Evolutionary conservation across 768 basidiomycete species (phyloP), one percentile per base, ranked within the genome.

Genomic region (Artomyces pyxidatus): DNA sequence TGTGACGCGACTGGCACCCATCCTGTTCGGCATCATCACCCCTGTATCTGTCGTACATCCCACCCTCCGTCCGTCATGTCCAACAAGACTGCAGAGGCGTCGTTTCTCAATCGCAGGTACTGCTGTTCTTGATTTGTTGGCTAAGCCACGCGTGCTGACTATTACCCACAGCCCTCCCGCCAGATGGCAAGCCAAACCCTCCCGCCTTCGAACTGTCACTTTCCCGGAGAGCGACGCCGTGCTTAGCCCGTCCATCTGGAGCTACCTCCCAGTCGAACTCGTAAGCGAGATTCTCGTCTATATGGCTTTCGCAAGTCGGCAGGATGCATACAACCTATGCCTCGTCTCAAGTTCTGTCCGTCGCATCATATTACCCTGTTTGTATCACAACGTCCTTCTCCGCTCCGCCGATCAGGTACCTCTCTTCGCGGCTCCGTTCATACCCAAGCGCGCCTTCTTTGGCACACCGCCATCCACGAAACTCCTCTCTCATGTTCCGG

Each of bases 281-380:
- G 56, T 55, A 32, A 35, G 35, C 22, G 49, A 54, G 17, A 49
- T 55, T 29, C 53, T 54, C 22, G 21, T 43, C 3, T 51, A 55
- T 8, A 37, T 43, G n/a, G 56, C 56, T 19, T 55, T 46, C 46
- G 53, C 50, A 4, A 49, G 51, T 11, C 50, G 49, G 30, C 39
- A 23, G 2, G 56, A 57, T 14, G 53, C 56, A 14, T 38, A 42
- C 41, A 45, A 45, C 4, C 44, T 57, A 14, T 55, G 53, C 47
- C 54, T 57, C 44, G 56, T 57, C n/a, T 57, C 56, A 21, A 54
- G 51, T 38, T 48, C 56, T 9, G 56, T 55, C 8, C 56, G 54
- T 38, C 56, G 56, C 6, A 40, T 51, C 21, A 49, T 55, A n/a
- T 53, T 57, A 16, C 53, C 56, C 7, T 47, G 47, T 1, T 37